These are phyloP conservation scores for Elsinoe arachidis DNA, from an alignment of 2,329 filamentous ascomycete species.

Conservation along the genomic window DNA sequence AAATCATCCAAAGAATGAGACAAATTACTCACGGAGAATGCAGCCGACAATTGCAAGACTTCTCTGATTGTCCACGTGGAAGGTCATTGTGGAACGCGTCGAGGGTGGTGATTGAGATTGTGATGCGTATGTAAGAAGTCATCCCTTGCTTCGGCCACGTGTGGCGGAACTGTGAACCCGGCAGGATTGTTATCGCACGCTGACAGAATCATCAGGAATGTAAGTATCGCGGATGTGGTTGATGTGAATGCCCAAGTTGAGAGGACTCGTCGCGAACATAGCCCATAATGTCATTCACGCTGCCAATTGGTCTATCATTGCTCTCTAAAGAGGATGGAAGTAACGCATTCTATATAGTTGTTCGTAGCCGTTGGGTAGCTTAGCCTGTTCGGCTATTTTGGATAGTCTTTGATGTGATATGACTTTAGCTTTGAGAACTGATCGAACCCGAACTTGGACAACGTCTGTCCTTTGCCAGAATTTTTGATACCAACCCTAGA, in stretches of 20 bases:
- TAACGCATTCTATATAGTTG: not conserved
- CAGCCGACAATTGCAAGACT: not conserved
- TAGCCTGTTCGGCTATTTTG: slow-evolving; percentile 34
- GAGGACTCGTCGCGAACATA: not conserved
- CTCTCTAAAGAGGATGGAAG: not conserved
- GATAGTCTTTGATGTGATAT: slow-evolving; percentile 79
- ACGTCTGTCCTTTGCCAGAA: slow-evolving; percentile 81
- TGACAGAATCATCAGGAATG: not conserved
- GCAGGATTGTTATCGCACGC: not conserved
- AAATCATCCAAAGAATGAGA: not conserved
- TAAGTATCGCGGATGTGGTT: not conserved
- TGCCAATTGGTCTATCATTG: too few relatives aligned
- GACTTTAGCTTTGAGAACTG: slow-evolving; percentile 96
- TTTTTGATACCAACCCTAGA: slow-evolving; percentile 80
- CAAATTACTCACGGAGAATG: not conserved
- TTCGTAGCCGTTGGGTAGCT: not conserved
- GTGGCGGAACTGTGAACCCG: not conserved
- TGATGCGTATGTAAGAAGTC: not conserved
- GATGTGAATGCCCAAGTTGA: not conserved
- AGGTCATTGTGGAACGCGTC: not conserved
- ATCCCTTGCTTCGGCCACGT: slow-evolving; percentile 8
- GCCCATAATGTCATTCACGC: too few relatives aligned
- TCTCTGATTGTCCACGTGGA: not conserved
- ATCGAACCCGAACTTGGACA: slow-evolving; percentile 86
- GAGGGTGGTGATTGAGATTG: not conserved